Conservation (phyloP, 768 basidiomycete species). For the Hysterangium stoloniferum region DNA sequence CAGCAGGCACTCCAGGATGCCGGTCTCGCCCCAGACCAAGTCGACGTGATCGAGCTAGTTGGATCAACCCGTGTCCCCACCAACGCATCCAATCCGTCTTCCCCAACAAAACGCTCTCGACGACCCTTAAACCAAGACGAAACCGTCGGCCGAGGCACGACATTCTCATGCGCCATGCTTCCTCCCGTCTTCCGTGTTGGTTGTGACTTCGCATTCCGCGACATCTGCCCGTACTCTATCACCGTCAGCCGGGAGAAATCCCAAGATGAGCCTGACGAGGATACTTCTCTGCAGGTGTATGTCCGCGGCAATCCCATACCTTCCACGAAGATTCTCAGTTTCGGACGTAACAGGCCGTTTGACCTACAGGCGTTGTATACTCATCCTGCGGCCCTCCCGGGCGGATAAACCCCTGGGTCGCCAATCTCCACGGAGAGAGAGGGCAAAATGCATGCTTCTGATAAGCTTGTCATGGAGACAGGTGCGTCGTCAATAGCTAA, state of each 20-base stretch:
- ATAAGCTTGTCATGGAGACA: slow-evolving; percentile 96
- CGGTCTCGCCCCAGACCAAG: slow-evolving; percentile 72
- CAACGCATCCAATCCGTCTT: slow-evolving; percentile 79
- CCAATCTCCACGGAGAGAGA: slow-evolving; percentile 54
- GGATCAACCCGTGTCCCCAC: slow-evolving; percentile 91
- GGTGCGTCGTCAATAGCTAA: slow-evolving; percentile 41
- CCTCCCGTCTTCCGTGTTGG: slow-evolving; percentile 97
- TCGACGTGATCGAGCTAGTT: slow-evolving; percentile 87
- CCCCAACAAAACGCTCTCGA: slow-evolving; percentile 66
- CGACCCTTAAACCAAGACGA: slow-evolving; percentile 98
- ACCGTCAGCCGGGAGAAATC: slow-evolving; percentile 81
- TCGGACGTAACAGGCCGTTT: slow-evolving; percentile 86
- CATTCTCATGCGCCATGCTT: slow-evolving; percentile 94
- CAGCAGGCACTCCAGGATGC: slow-evolving; percentile 74
- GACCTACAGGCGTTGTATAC: slow-evolving; percentile 83
- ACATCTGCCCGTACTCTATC: slow-evolving; percentile 83
- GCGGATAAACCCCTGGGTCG: slow-evolving; percentile 80
- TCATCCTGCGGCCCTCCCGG: slow-evolving; percentile 63
- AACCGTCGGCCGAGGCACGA: slow-evolving; percentile 91
- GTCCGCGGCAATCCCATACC: slow-evolving; percentile 78
- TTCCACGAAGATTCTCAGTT: slow-evolving; percentile 91
- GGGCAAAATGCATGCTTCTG: slow-evolving; percentile 20
- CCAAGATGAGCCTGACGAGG: slow-evolving; percentile 69
- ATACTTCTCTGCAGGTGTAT: slow-evolving; percentile 85
- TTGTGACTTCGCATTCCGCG: slow-evolving; percentile 85